These are phyloP conservation scores for Coemansia sp. DNA, from an alignment of 192 early-diverging fungal species.

Conservation along the genomic window DNA sequence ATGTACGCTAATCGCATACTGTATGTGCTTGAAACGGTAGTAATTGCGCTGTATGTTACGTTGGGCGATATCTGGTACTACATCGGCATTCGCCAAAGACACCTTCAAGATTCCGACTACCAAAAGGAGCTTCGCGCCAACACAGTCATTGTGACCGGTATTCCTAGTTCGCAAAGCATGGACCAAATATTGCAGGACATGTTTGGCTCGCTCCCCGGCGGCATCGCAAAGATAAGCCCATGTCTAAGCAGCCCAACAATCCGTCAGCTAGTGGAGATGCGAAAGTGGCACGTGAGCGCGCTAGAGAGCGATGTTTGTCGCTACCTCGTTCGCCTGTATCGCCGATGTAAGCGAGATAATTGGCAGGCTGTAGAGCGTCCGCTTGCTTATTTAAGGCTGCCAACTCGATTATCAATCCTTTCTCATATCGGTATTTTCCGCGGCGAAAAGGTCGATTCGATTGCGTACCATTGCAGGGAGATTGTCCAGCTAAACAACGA, in stretches of 20 bases:
- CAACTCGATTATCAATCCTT: not conserved
- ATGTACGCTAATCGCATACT: not conserved
- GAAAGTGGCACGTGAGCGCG: not conserved
- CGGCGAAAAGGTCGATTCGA: not conserved
- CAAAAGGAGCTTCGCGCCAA: constrained; percentile 2
- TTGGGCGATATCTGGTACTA: not conserved
- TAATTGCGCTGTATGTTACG: not conserved
- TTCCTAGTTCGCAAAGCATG: not conserved
- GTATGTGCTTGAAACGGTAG: not conserved
- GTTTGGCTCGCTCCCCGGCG: not conserved
- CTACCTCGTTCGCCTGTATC: not conserved
- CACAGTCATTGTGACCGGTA: constrained; percentile 8
- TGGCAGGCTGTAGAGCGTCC: constrained; percentile 1
- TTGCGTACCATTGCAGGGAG: constrained; percentile 8
- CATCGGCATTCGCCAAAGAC: not conserved
- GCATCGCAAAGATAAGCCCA: not conserved
- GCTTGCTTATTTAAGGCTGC: not conserved
- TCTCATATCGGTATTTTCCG: not conserved
- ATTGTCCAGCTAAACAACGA: constrained; percentile 8
- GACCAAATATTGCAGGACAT: not conserved
- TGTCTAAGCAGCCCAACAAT: not conserved
- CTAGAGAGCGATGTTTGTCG: constrained; percentile 10
- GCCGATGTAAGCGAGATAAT: not conserved
- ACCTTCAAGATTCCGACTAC: constrained; percentile 6
- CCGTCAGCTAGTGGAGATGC: not conserved